These are phyloP conservation scores for Vigna unguiculata DNA, from an alignment of 306 rosid genomes.

Conservation along the genomic window DNA sequence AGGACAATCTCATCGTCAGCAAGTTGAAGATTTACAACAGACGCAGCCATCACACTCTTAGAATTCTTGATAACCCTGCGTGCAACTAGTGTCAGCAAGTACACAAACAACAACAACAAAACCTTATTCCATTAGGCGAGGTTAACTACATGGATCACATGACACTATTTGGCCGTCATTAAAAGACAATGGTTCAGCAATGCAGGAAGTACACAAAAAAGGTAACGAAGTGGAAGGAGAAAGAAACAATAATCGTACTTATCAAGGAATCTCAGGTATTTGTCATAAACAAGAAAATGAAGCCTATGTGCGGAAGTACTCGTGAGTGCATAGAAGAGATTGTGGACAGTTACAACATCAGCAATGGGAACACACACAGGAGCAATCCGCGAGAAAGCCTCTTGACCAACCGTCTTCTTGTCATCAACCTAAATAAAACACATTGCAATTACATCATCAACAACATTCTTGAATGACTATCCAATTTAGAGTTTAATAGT, in stretches of 20 bases:
- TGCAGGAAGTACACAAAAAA: conserved; percentile 33
- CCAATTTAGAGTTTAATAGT: neutral
- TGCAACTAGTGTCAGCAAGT: conserved; percentile 36
- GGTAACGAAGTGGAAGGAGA: conserved; percentile 35
- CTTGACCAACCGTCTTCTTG: conserved; percentile 79
- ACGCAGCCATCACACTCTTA: conserved; percentile 56
- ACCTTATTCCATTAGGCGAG: neutral
- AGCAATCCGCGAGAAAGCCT: conserved; percentile 94
- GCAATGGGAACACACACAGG: conserved; percentile 78
- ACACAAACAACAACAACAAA: conserved; percentile 27
- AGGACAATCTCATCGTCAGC: conserved; percentile 79
- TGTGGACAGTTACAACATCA: conserved; percentile 79
- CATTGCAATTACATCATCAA: conserved; percentile 14
- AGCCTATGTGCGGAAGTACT: conserved; percentile 67
- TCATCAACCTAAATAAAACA: conserved; percentile 67
- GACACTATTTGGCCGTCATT: neutral
- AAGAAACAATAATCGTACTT: conserved; percentile 58
- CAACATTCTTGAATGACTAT: neutral
- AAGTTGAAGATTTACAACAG: conserved; percentile 74
- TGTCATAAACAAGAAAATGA: conserved; percentile 88
- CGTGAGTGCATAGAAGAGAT: conserved; percentile 82
- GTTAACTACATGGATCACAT: neutral
- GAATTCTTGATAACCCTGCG: conserved; percentile 77
- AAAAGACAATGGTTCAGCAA: neutral
- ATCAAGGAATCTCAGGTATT: conserved; percentile 78